phyloP scores from a whole-genome alignment of 1,284 basidiomycete genomes.

The Amylostereum areolatum region DNA sequence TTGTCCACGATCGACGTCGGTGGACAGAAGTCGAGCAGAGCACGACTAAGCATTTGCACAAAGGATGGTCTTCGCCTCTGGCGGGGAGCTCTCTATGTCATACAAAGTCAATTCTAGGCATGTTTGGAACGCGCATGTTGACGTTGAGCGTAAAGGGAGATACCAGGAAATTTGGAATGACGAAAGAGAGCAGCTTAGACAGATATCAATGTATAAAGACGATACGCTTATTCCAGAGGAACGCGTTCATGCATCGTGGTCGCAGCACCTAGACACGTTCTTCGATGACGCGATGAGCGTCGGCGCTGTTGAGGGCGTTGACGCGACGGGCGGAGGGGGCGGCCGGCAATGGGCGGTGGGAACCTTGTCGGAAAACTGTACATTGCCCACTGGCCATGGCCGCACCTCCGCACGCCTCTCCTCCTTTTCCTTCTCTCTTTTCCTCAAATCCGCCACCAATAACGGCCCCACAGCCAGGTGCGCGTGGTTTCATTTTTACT shows the following conservation, averaged over 20 bases:
- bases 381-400: neutral
- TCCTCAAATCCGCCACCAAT: conserved; percentile 10
- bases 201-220: neutral
- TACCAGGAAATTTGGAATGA: no score
- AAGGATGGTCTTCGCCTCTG: no score
- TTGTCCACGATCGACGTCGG: neutral
- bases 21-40: neutral
- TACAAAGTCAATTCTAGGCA: no score
- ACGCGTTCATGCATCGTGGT: neutral
- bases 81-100: no score
- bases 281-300: neutral
- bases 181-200: neutral
- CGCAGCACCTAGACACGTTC: neutral
- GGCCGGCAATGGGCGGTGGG: neutral
- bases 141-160: no score
- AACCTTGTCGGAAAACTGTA: neutral
- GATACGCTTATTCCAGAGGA: neutral
- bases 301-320: neutral
- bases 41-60: neutral
- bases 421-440: conserved; percentile 15
- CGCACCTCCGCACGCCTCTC: conserved; percentile 13
- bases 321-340: neutral
- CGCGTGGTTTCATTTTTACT: neutral
- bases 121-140: no score
- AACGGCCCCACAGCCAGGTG: neutral